These are phyloP conservation scores for Conticribra weissflogii DNA, from an alignment of 108 stramenopile species.

Conservation along the genomic window DNA sequence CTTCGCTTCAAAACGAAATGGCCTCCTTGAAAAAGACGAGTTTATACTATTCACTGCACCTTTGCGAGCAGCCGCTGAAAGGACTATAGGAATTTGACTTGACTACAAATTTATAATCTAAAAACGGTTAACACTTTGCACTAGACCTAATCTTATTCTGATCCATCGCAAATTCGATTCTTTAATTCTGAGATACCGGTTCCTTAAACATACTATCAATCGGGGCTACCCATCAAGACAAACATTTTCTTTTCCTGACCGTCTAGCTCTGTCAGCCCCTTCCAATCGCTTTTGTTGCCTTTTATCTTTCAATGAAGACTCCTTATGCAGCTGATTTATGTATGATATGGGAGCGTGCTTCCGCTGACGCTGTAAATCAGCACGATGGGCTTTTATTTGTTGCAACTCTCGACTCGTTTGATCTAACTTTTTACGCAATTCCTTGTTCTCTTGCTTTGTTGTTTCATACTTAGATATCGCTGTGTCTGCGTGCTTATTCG, in stretches of 20 bases:
- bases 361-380: slow-evolving; percentile 35
- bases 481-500: slow-evolving; percentile 30
- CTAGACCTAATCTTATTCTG: too few species aligned
- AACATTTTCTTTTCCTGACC: too few species aligned
- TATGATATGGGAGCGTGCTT: slow-evolving; percentile 63
- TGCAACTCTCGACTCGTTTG: slow-evolving; percentile 24
- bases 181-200: too few species aligned
- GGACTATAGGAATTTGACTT: slow-evolving; percentile 18
- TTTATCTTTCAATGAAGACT: slow-evolving; percentile 18
- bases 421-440: slow-evolving; percentile 27
- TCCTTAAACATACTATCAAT: too few species aligned
- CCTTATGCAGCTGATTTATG: slow-evolving; percentile 63
- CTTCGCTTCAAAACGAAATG: slow-evolving; percentile 37
- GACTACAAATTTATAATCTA: too few species aligned
- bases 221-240: too few species aligned
- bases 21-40: slow-evolving; percentile 56
- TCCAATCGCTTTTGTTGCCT: background rate
- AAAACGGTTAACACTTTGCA: too few species aligned
- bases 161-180: too few species aligned
- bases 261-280: background rate
- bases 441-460: slow-evolving; percentile 18
- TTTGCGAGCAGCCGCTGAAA: slow-evolving; percentile 63
- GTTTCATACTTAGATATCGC: slow-evolving; percentile 32
- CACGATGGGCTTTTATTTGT: slow-evolving; percentile 27
- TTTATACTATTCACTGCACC: slow-evolving; percentile 61